Evolutionary conservation across 441 rosid genomes (phyloP).

Genomic region (Pelargonium myrrhifolium): DNA sequence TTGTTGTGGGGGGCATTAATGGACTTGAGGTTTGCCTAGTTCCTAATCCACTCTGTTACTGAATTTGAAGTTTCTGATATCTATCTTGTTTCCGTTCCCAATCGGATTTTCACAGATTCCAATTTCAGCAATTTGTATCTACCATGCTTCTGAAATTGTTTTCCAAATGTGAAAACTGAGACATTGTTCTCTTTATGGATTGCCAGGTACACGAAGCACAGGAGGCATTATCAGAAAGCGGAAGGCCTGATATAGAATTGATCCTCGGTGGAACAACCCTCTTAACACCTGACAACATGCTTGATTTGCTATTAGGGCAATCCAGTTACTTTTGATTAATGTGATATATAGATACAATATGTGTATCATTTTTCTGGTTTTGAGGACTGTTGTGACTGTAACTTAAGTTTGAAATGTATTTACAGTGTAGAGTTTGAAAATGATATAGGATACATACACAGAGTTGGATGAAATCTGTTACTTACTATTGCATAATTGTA

Average conservation of each 20-base stretch:
- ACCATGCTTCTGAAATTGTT: not conserved
- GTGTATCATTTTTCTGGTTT: not conserved
- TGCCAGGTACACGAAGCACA: constrained; percentile 64
- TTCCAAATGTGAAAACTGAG: not conserved
- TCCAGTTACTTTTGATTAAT: constrained; percentile 45
- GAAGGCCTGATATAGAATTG: constrained; percentile 69
- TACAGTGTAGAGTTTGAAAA: constrained; percentile 1
- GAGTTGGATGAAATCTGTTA: too few relatives aligned
- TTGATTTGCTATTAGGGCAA: constrained; percentile 61
- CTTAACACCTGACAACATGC: constrained; percentile 74
- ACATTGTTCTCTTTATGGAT: not conserved
- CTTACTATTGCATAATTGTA: too few relatives aligned
- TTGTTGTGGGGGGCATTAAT: constrained; percentile 84
- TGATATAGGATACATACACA: too few relatives aligned
- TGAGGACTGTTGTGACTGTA: not conserved
- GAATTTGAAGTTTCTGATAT: not conserved
- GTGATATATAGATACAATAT: not conserved
- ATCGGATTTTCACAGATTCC: not conserved
- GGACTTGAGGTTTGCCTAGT: constrained; percentile 55
- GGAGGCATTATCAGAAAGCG: constrained; percentile 72
- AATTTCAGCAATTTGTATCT: not conserved
- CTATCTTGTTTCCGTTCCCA: too few relatives aligned
- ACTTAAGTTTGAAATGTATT: constrained; percentile 1
- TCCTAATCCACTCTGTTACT: not conserved
- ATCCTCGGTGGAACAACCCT: constrained; percentile 84